phyloP scores from a whole-genome alignment of 805 yeast species.

The Lachancea mirantina region DNA sequence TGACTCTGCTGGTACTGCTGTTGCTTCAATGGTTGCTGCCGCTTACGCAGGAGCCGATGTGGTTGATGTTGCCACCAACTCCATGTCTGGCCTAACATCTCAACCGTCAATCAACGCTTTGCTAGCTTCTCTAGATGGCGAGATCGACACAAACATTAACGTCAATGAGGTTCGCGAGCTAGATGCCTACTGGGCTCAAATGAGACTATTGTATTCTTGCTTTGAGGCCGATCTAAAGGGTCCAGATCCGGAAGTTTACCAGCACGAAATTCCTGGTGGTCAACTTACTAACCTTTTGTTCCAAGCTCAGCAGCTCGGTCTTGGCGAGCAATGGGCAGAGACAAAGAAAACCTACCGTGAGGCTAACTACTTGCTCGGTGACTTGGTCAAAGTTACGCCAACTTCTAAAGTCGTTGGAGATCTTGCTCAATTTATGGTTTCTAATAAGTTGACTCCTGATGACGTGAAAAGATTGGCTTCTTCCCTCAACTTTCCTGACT shows the following conservation, averaged over 20 bases:
- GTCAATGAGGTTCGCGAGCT: conserved; percentile 66
- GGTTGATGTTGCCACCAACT: conserved; percentile 94
- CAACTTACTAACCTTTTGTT: conserved; percentile 94
- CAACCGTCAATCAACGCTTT: conserved; percentile 95
- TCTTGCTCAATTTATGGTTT: conserved; percentile 98
- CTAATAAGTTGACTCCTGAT: conserved; percentile 78
- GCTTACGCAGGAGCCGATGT: conserved; percentile 97
- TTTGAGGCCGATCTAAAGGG: conserved; percentile 99
- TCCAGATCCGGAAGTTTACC: conserved; percentile 98
- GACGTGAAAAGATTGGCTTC: conserved; percentile 85
- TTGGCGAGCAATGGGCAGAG: conserved; percentile 94
- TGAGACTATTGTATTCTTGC: conserved; percentile 92
- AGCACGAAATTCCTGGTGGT: conserved; percentile 99
- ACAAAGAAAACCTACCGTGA: conserved; percentile 90
- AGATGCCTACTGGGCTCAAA: conserved; percentile 97
- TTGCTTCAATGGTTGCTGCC: conserved; percentile 90
- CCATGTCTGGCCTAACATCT: conserved; percentile 97
- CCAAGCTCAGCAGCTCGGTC: conserved; percentile 99
- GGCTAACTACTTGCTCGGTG: conserved; percentile 89
- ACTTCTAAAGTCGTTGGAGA: conserved; percentile 99
- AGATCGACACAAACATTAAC: conserved; percentile 65
- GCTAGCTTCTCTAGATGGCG: conserved; percentile 86
- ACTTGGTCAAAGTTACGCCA: conserved; percentile 96
- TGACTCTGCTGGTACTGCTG: conserved; percentile 99
- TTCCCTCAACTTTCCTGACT: conserved; percentile 95